A percentile compares a stretch with the other conserved stretches of the same genome.
phyloP scores from a whole-genome alignment of 192 early-diverging fungal species.

The Backusella australiensis region DNA sequence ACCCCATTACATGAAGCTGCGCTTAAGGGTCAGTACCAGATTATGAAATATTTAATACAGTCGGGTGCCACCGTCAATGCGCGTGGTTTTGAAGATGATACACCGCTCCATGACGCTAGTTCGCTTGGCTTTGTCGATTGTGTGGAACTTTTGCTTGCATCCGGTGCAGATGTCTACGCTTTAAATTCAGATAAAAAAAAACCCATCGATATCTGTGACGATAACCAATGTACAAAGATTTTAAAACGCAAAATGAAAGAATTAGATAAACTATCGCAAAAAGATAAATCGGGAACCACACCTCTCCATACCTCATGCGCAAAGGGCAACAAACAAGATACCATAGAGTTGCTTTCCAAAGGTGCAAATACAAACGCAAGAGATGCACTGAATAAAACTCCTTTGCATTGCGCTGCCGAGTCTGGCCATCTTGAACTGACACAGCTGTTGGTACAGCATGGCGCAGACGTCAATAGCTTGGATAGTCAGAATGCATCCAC shows the following conservation, averaged over 20 bases:
- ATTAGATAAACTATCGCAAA: conserved; percentile 35
- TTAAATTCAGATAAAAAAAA: conserved; percentile 42
- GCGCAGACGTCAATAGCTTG: conserved; percentile 55
- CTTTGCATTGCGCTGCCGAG: conserved; percentile 54
- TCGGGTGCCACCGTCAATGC: conserved; percentile 57
- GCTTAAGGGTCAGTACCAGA: conserved; percentile 44
- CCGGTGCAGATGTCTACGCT: conserved; percentile 58
- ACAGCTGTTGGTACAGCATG: conserved; percentile 47
- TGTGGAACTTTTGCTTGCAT: conserved; percentile 44
- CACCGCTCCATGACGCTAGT: conserved; percentile 64
- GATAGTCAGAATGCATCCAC: conserved; percentile 62
- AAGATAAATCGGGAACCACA: conserved; percentile 48
- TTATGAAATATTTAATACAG: conserved; percentile 49
- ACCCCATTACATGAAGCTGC: conserved; percentile 61
- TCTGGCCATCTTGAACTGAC: conserved; percentile 47
- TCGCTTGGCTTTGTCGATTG: conserved; percentile 46
- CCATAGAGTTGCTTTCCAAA: conserved; percentile 47
- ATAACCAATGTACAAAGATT: conserved; percentile 42
- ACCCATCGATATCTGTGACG: conserved; percentile 46
- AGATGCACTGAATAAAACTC: conserved; percentile 66
- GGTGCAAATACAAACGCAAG: conserved; percentile 67
- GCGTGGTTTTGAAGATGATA: conserved; percentile 63
- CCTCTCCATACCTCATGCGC: conserved; percentile 47
- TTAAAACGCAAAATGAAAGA: conserved; percentile 34
- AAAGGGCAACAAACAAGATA: conserved; percentile 50